phyloP scores from a whole-genome alignment of 495 filamentous ascomycete species.

The Aspergillus homomorphus region DNA sequence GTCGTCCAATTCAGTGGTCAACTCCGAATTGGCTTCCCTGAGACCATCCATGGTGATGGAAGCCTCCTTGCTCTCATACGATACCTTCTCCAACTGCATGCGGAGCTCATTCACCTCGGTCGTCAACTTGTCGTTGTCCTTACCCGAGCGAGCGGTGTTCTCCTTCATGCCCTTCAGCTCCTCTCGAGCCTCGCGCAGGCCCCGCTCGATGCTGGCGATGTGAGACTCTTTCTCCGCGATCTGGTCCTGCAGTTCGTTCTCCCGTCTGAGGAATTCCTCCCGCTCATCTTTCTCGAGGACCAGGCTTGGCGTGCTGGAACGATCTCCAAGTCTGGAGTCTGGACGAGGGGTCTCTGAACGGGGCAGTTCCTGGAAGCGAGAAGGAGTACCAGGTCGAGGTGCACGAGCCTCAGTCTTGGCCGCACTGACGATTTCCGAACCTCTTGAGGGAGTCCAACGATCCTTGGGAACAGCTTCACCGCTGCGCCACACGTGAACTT shows the following conservation, averaged over 20 bases:
- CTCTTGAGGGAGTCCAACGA: conserved; percentile 63
- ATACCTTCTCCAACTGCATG: conserved; percentile 93
- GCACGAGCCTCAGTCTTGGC: conserved; percentile 59
- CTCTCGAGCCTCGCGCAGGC: conserved; percentile 73
- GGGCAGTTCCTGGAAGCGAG: conserved; percentile 58
- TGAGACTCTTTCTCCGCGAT: conserved; percentile 87
- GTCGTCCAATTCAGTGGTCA: conserved; percentile 87
- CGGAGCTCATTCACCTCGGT: conserved; percentile 84
- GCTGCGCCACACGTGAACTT: conserved; percentile 80
- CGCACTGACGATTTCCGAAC: conserved; percentile 52
- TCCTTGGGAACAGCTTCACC: conserved; percentile 90
- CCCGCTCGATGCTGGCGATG: conserved; percentile 71
- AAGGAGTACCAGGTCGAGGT: conserved; percentile 75
- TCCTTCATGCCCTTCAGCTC: conserved; percentile 81
- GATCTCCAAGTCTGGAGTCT: conserved; percentile 81
- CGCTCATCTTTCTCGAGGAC: conserved; percentile 93
- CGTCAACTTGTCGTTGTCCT: conserved; percentile 80
- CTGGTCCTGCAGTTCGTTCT: conserved; percentile 97
- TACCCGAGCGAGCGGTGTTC: conserved; percentile 71
- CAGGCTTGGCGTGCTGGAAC: conserved; percentile 82
- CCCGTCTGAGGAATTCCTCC: conserved; percentile 90
- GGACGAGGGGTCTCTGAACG: conserved; percentile 63
- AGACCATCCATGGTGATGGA: conserved; percentile 96
- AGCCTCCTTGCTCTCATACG: conserved; percentile 94
- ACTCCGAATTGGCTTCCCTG: conserved; percentile 90